Base-by-base conservation (phyloP, 2,329 filamentous ascomycete species). In the Verticillium isaacii region DNA sequence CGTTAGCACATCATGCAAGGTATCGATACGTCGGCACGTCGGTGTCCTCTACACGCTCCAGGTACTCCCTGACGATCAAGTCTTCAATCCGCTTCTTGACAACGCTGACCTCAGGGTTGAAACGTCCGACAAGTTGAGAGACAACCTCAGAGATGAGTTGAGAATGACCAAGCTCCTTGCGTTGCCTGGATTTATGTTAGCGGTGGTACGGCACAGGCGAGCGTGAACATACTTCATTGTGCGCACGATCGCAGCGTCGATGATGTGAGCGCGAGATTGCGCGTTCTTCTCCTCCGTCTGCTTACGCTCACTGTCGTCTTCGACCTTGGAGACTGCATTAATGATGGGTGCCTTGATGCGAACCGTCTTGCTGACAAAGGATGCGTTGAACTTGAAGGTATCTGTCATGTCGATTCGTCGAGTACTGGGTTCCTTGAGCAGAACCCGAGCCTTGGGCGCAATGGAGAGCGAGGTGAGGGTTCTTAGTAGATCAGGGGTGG, bases 281-380 rank as follows among this genome's bases (percentile, higher is more conserved):
- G 91, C 85, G 66, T 90, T 92, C 80, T 89, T 90, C 68, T 88
- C 85, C 72, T 93, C 88, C 0, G 91, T 94, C 59, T 86, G 85
- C 74, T 86, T 87, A 57, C 87, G 79, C 74, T 90, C 87, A 3
- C 85, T 80, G 66, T 85, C 79, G 59, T 86, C 92, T 76, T 98
- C 94, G 1, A 96, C 90, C 76, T 92, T 95, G 72, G 92, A 96
- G 19, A 89, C 85, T 1, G 88, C 86, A 58, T 86, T 90, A 67
- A 97, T 90, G 5, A 95, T 89, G 25, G 92, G 92, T 23, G 95
- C 91, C 74, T 96, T 96, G 76, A 97, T 92, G 73, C 91, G 92
- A 70, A 95, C 84, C 58, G 90, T 88, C 71, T 92, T 93, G 77
- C 91, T 93, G 57, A 86, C 82, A 76, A 97, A 98, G 15, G 86